phyloP scores from a whole-genome alignment of 768 basidiomycete species.

The Auriscalpium microsporum region DNA sequence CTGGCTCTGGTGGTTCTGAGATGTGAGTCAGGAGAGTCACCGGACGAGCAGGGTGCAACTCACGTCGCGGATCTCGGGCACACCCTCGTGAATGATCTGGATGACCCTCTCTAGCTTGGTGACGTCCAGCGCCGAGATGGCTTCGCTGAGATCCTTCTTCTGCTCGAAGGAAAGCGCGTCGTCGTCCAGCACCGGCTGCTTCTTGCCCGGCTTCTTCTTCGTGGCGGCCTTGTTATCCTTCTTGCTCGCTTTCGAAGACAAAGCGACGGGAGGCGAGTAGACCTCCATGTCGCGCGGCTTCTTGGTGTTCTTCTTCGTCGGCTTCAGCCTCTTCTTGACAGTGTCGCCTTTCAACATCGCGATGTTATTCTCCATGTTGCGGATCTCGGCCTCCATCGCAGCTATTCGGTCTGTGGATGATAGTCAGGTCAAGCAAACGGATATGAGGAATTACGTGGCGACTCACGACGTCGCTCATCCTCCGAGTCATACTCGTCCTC shows the following conservation, averaged over 20 bases:
- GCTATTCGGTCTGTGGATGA: slow-evolving; percentile 53
- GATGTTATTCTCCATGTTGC: slow-evolving; percentile 64
- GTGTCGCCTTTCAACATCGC: slow-evolving; percentile 44
- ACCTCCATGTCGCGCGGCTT: slow-evolving; percentile 22
- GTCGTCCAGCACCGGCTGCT: slow-evolving; percentile 55
- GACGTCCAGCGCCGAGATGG: slow-evolving; percentile 81
- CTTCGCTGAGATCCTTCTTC: slow-evolving; percentile 97
- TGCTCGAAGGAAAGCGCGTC: slow-evolving; percentile 89
- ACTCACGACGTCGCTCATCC: slow-evolving; percentile 59
- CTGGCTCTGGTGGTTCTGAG: no score
- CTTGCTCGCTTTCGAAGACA: slow-evolving; percentile 50
- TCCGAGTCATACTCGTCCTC: slow-evolving; percentile 59
- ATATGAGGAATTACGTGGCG: not conserved
- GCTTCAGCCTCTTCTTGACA: slow-evolving; percentile 54
- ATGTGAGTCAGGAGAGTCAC: no score
- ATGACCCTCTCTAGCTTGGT: slow-evolving; percentile 83
- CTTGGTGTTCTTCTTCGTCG: slow-evolving; percentile 67
- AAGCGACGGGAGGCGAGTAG: slow-evolving; percentile 40
- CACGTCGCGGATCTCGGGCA: no score
- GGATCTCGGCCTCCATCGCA: slow-evolving; percentile 74
- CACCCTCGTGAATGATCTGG: slow-evolving; percentile 91
- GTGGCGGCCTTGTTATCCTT: slow-evolving; percentile 37
- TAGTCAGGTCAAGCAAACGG: slow-evolving; percentile 13
- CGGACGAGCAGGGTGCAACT: no score
- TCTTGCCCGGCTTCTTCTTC: slow-evolving; percentile 59